A percentile compares a stretch with the other conserved stretches of the same genome.
phyloP scores from a whole-genome alignment of 2,329 filamentous ascomycete genomes.

The Hymenoscyphus albidus region DNA sequence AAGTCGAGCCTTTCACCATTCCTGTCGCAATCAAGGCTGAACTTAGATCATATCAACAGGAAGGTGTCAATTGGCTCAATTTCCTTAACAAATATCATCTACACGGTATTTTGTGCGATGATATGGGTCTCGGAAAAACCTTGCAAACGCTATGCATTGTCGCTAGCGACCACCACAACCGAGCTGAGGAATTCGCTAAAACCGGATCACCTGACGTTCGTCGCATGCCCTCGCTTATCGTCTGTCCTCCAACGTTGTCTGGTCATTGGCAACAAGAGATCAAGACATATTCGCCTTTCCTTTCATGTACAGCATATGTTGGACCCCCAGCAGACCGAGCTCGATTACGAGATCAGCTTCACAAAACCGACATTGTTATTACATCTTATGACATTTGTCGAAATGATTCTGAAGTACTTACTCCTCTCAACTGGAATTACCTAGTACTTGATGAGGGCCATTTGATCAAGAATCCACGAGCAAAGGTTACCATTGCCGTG shows the following conservation, averaged over 20 bases:
- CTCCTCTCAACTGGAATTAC: constrained; percentile 90
- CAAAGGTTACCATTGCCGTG: constrained; percentile 90
- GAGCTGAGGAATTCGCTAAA: constrained; percentile 83
- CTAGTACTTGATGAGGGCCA: constrained; percentile 96
- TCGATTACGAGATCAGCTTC: constrained; percentile 64
- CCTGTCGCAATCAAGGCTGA: constrained; percentile 97
- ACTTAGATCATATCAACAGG: constrained; percentile 94
- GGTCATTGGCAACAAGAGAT: constrained; percentile 99
- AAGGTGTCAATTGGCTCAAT: constrained; percentile 97
- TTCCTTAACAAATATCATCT: constrained; percentile 98
- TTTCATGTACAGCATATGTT: constrained; percentile 85
- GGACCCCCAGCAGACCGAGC: constrained; percentile 79
- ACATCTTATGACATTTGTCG: constrained; percentile 98
- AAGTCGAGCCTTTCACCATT: constrained; percentile 89
- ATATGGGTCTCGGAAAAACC: constrained; percentile 98
- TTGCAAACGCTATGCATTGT: constrained; percentile 97
- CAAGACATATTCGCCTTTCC: constrained; percentile 90
- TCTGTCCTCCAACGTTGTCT: constrained; percentile 92
- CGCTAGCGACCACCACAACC: constrained; percentile 91
- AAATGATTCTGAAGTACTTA: constrained; percentile 85
- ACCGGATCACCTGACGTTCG: constrained; percentile 75
- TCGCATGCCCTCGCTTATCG: constrained; percentile 83
- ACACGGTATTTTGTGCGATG: constrained; percentile 96
- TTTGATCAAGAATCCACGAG: constrained; percentile 97
- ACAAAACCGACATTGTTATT: constrained; percentile 84